A percentile compares a stretch with the other conserved stretches of the same genome.
phyloP scores from a whole-genome alignment of 345 rosid species.

The Viola odorata region DNA sequence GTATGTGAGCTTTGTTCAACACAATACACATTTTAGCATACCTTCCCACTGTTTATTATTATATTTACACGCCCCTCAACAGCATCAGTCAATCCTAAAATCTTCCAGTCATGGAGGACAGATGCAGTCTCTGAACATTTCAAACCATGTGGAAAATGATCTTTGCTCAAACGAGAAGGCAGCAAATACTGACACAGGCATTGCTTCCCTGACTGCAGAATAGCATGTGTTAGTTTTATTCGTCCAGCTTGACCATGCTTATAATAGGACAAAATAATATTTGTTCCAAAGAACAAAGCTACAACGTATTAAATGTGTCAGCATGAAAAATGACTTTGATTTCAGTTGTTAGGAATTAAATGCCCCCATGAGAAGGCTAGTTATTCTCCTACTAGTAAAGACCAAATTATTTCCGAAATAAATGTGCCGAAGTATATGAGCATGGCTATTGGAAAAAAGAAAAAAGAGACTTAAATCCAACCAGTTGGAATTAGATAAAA shows the following conservation, averaged over 20 bases:
- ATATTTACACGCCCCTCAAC: slow-evolving; percentile 77
- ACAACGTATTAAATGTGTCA: neutral
- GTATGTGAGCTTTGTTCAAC: neutral
- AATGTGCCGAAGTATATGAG: neutral
- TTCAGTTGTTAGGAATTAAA: neutral
- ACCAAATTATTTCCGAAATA: neutral
- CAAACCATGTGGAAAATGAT: slow-evolving; percentile 33
- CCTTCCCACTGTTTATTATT: slow-evolving; percentile 69
- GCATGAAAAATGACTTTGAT: neutral
- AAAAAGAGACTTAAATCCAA: neutral
- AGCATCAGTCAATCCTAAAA: slow-evolving; percentile 76
- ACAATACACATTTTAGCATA: slow-evolving; percentile 18
- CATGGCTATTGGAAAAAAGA: neutral
- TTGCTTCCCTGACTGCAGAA: slow-evolving; percentile 75
- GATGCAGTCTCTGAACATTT: slow-evolving; percentile 47
- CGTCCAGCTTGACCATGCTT: too few species aligned
- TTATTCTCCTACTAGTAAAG: neutral
- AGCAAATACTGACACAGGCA: slow-evolving; percentile 78
- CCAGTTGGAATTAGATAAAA: neutral
- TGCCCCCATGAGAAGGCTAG: neutral
- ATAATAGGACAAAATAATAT: neutral
- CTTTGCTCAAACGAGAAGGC: slow-evolving; percentile 53
- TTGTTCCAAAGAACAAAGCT: neutral
- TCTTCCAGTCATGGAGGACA: slow-evolving; percentile 50
- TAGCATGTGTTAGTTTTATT: too few species aligned